phyloP scores from a whole-genome alignment of 2,329 filamentous ascomycete genomes.

The Clarireedia monteithiana region DNA sequence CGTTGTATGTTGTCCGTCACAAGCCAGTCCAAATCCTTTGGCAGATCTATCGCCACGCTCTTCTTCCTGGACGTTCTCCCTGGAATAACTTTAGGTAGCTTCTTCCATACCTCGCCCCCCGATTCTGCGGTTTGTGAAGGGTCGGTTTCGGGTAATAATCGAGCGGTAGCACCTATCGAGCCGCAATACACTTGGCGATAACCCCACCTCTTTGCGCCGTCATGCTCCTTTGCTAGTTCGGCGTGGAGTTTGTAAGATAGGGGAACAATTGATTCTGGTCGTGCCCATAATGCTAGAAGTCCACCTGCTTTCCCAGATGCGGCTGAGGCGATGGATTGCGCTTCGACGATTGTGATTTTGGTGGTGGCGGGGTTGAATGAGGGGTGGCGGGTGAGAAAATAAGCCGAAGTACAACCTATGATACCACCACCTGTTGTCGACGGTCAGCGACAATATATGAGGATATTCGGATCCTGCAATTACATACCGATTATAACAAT shows the following conservation, averaged over 20 bases:
- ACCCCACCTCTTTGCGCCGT: slow-evolving; percentile 73
- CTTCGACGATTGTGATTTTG: slow-evolving; percentile 80
- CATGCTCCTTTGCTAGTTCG: slow-evolving; percentile 77
- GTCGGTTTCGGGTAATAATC: slow-evolving; percentile 6
- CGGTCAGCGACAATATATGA: neutral
- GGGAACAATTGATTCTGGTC: slow-evolving; percentile 75
- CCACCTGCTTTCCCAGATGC: slow-evolving; percentile 94
- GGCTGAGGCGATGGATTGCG: slow-evolving; percentile 75
- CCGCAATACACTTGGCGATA: slow-evolving; percentile 77
- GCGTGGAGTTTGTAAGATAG: slow-evolving; percentile 78
- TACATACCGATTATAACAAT: slow-evolving; percentile 29
- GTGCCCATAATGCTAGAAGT: slow-evolving; percentile 84
- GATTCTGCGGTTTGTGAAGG: neutral
- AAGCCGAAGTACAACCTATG: slow-evolving; percentile 85
- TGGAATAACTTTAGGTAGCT: slow-evolving; percentile 51
- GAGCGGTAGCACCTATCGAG: slow-evolving; percentile 22
- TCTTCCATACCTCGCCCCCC: slow-evolving; percentile 41
- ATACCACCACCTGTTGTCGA: slow-evolving; percentile 61
- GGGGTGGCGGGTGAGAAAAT: slow-evolving; percentile 82
- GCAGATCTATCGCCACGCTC: slow-evolving; percentile 52
- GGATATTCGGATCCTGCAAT: slow-evolving; percentile 48
- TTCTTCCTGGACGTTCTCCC: slow-evolving; percentile 31
- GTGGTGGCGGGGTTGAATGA: slow-evolving; percentile 68
- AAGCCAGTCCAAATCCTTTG: slow-evolving; percentile 79
- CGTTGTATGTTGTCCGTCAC: slow-evolving; percentile 54